phyloP scores from a whole-genome alignment of 192 early-diverging fungal genomes.

The Coemansia sp. region DNA sequence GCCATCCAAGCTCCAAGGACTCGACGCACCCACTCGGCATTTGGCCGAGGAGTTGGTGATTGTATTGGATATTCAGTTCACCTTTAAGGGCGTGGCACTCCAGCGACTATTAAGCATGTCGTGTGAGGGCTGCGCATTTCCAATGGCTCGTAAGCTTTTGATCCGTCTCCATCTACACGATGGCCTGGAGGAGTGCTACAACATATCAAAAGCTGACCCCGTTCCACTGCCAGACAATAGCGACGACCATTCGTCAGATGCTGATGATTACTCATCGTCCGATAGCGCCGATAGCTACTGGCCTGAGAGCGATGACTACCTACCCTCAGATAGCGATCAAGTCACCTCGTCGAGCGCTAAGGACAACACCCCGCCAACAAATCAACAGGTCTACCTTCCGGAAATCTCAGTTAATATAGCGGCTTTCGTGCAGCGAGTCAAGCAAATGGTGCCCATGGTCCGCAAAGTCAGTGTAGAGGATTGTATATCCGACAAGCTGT shows the following conservation, averaged over 20 bases:
- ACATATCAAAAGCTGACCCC: not conserved
- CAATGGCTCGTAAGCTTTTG: not conserved
- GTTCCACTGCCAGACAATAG: not conserved
- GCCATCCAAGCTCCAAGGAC: not conserved
- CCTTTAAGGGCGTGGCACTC: not conserved
- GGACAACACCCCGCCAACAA: not conserved
- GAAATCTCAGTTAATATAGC: not conserved
- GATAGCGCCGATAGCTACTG: not conserved
- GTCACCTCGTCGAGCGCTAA: not conserved
- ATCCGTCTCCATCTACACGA: not conserved
- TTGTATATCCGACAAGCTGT: not conserved
- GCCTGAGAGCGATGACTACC: not conserved
- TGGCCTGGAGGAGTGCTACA: not conserved
- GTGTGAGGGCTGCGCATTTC: not conserved
- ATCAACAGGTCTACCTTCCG: not conserved
- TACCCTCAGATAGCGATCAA: not conserved
- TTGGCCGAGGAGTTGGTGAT: not conserved
- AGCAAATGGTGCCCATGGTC: not conserved
- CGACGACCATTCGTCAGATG: not conserved
- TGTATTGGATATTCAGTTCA: not conserved
- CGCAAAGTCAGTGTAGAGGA: not conserved
- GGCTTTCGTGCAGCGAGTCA: not conserved
- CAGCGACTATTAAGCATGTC: not conserved
- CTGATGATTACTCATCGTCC: not conserved
- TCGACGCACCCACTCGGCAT: not conserved